phyloP scores from a whole-genome alignment of 1,284 basidiomycete species.

The Sporisorium sorghi region DNA sequence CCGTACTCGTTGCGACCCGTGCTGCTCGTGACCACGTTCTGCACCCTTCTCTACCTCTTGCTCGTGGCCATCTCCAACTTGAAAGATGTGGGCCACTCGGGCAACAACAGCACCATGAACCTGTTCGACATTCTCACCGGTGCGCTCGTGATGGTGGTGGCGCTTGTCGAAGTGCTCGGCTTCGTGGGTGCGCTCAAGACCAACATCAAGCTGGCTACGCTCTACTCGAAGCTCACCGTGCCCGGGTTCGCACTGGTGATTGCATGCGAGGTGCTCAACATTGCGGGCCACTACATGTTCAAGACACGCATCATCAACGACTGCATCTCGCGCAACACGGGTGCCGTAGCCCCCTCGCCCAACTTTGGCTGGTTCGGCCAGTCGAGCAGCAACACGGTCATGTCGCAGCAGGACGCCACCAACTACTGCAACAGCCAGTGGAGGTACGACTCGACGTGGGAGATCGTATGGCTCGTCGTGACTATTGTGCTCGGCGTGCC shows the following conservation, averaged over 20 bases:
- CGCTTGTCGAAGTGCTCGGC: slow-evolving; percentile 52
- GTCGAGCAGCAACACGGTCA: slow-evolving; percentile 19
- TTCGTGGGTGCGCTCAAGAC: slow-evolving; percentile 48
- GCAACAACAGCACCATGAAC: slow-evolving; percentile 52
- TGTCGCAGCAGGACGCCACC: slow-evolving; percentile 40
- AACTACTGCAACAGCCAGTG: slow-evolving; percentile 50
- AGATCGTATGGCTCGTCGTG: slow-evolving; percentile 58
- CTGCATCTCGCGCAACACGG: slow-evolving; percentile 54
- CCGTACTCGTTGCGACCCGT: slow-evolving; percentile 59
- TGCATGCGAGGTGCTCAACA: slow-evolving; percentile 52
- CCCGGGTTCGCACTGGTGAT: slow-evolving; percentile 45
- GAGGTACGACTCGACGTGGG: slow-evolving; percentile 49
- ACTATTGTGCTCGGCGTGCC: slow-evolving; percentile 49
- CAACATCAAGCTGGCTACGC: slow-evolving; percentile 36
- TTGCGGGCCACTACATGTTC: slow-evolving; percentile 51
- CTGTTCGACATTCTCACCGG: slow-evolving; percentile 50
- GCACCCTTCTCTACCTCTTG: slow-evolving; percentile 57
- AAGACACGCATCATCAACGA: slow-evolving; percentile 51
- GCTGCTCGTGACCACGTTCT: slow-evolving; percentile 56
- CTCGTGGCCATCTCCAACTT: slow-evolving; percentile 51
- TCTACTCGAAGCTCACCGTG: slow-evolving; percentile 40
- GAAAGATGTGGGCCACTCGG: slow-evolving; percentile 23
- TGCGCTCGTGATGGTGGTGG: slow-evolving; percentile 45
- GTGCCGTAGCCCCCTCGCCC: slow-evolving; percentile 14
- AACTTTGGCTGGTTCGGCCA: slow-evolving; percentile 29